Conservation (phyloP, 2,329 filamentous ascomycete genomes). For the Talaromyces atroroseus region DNA sequence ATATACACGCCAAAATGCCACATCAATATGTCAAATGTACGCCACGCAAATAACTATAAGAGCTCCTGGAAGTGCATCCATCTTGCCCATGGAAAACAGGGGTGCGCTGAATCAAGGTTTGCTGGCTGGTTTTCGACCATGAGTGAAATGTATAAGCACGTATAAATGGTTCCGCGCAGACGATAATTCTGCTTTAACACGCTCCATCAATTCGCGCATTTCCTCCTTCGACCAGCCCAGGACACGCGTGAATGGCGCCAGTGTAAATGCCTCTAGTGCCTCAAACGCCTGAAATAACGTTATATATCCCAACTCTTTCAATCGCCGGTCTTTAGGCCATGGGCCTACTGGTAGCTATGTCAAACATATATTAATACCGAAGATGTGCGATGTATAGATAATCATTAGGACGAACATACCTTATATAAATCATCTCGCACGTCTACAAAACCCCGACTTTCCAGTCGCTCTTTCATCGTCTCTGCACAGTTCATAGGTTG, state of each 20-base stretch:
- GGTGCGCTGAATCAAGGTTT: not conserved
- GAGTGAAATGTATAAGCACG: constrained; percentile 18
- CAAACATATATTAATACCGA: not conserved
- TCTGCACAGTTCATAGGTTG: constrained; percentile 7
- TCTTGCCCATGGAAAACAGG: not conserved
- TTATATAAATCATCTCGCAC: constrained; percentile 13
- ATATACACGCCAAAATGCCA: not conserved
- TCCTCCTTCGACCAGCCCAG: constrained; percentile 22
- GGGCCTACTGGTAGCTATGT: constrained; percentile 18
- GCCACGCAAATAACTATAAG: not conserved
- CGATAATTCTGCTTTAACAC: constrained; percentile 18
- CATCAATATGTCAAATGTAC: not conserved
- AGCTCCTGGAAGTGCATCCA: not conserved
- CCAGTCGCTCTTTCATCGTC: constrained; percentile 5
- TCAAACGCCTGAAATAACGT: constrained; percentile 15
- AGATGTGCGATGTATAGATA: not conserved
- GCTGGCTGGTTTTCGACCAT: constrained; percentile 16
- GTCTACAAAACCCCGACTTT: constrained; percentile 9
- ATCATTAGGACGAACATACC: not conserved
- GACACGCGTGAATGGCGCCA: constrained; percentile 19
- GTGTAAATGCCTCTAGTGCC: constrained; percentile 18
- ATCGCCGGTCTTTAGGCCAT: constrained; percentile 22
- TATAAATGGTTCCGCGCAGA: constrained; percentile 18
- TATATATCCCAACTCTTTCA: constrained; percentile 20
- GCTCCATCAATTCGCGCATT: constrained; percentile 18